phyloP scores from a whole-genome alignment of 2,329 filamentous ascomycete species.

The Pseudogymnoascus sp. region DNA sequence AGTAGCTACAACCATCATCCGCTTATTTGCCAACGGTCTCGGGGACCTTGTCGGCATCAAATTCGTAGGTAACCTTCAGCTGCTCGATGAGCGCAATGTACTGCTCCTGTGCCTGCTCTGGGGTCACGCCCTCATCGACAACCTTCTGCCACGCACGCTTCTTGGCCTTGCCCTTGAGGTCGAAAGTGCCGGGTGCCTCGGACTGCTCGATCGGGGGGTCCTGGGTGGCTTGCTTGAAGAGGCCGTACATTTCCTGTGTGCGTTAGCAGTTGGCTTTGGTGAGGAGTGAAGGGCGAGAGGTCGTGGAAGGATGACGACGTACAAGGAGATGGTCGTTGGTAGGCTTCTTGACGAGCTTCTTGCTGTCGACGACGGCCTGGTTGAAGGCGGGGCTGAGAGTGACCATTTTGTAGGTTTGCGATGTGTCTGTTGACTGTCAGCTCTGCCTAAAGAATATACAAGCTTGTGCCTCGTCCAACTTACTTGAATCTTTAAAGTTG shows the following conservation, averaged over 20 bases:
- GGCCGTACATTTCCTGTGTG: slow-evolving; percentile 33
- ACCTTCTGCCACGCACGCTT: slow-evolving; percentile 67
- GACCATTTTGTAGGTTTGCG: background rate
- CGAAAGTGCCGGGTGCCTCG: slow-evolving; percentile 57
- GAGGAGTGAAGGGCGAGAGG: background rate
- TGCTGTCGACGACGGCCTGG: slow-evolving; percentile 53
- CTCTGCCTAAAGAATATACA: background rate
- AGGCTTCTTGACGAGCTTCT: slow-evolving; percentile 60
- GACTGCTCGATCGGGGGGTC: slow-evolving; percentile 31
- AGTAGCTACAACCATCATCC: background rate
- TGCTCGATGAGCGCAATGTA: slow-evolving; percentile 68
- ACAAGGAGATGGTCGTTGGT: slow-evolving; percentile 53
- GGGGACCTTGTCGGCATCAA: slow-evolving; percentile 55
- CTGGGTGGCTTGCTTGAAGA: slow-evolving; percentile 38
- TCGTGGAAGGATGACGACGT: background rate
- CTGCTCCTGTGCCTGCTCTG: slow-evolving; percentile 62
- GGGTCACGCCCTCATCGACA: slow-evolving; percentile 52
- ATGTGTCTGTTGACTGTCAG: background rate
- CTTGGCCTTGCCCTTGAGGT: slow-evolving; percentile 75
- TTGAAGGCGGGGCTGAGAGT: slow-evolving; percentile 35
- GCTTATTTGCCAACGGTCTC: slow-evolving; percentile 41
- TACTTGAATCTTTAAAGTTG: background rate
- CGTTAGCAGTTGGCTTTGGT: background rate
- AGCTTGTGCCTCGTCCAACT: background rate
- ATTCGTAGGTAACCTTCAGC: slow-evolving; percentile 64